phyloP scores from a whole-genome alignment of 805 yeast genomes.

The Candida hispaniensis region DNA sequence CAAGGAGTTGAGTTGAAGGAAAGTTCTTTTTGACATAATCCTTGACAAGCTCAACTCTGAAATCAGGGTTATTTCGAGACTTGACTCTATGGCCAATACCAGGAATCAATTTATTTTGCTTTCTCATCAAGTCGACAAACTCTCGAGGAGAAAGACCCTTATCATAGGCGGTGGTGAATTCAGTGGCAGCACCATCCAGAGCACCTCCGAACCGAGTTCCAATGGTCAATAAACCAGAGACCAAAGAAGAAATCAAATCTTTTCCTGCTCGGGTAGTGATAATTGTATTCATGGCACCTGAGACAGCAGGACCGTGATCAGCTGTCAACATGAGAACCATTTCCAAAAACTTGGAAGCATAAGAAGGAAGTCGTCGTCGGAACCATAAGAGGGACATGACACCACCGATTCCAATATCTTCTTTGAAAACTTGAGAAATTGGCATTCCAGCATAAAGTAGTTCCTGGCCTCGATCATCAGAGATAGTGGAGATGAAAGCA shows the following conservation, averaged over 20 bases:
- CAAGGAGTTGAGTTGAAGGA: conserved; percentile 35
- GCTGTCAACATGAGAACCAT: conserved; percentile 42
- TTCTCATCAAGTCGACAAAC: conserved; percentile 38
- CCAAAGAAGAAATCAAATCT: conserved; percentile 37
- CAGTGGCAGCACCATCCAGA: conserved; percentile 38
- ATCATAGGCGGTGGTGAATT: conserved; percentile 36
- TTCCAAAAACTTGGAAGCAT: conserved; percentile 37
- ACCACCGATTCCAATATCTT: conserved; percentile 39
- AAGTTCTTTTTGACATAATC: conserved; percentile 36
- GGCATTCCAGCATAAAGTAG: conserved; percentile 39
- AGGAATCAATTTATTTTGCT: conserved; percentile 38
- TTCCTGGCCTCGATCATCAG: conserved; percentile 41
- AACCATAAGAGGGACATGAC: conserved; percentile 39
- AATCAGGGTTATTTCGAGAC: conserved; percentile 39
- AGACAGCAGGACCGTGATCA: conserved; percentile 40
- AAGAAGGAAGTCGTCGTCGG: conserved; percentile 35
- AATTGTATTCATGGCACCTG: conserved; percentile 40
- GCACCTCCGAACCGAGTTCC: conserved; percentile 41
- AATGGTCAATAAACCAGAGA: conserved; percentile 36
- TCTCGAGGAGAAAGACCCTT: conserved; percentile 37
- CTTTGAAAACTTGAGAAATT: conserved; percentile 37
- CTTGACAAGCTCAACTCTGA: conserved; percentile 39
- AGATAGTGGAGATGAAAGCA: conserved; percentile 38
- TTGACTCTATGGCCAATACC: conserved; percentile 40
- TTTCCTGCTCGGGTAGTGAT: conserved; percentile 40